Conservation (phyloP, 768 basidiomycete genomes). For the Leccinum subtestaceum region DNA sequence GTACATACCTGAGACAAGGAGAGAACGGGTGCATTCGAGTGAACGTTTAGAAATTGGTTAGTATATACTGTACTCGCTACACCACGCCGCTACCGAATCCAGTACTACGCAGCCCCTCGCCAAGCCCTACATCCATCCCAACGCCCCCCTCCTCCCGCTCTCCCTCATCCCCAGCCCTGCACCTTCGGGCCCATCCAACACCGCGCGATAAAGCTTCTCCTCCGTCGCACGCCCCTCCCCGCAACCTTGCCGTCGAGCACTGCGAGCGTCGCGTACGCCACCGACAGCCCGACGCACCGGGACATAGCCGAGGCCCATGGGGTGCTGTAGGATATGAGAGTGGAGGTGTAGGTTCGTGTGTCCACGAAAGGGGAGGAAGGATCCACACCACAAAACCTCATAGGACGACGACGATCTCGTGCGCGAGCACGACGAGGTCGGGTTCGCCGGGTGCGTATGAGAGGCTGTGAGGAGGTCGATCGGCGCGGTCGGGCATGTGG, state of each 20-base stretch:
- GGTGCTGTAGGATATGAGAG: slow-evolving; percentile 55
- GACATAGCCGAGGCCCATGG: slow-evolving; percentile 76
- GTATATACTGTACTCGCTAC: too few relatives aligned
- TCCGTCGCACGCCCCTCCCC: slow-evolving; percentile 64
- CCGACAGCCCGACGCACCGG: slow-evolving; percentile 83
- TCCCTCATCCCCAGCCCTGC: slow-evolving; percentile 43
- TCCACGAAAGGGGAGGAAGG: background rate
- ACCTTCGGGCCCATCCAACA: slow-evolving; percentile 59
- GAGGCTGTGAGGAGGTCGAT: slow-evolving; percentile 74
- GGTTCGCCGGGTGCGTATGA: slow-evolving; percentile 67
- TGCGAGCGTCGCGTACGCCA: slow-evolving; percentile 75
- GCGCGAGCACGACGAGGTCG: slow-evolving; percentile 77
- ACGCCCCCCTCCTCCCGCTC: slow-evolving; percentile 36
- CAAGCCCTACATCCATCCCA: slow-evolving; percentile 43
- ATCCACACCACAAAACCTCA: too few relatives aligned
- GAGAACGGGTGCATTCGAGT: too few relatives aligned
- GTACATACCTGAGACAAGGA: too few relatives aligned
- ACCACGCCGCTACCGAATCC: background rate
- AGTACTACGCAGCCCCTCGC: slow-evolving; percentile 19
- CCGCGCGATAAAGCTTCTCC: slow-evolving; percentile 54
- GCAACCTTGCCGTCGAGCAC: slow-evolving; percentile 60
- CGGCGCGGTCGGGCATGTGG: slow-evolving; percentile 43
- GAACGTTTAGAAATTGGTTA: too few relatives aligned
- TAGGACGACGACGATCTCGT: background rate
- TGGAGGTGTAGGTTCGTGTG: slow-evolving; percentile 63